Base-by-base conservation (phyloP, 2,329 filamentous ascomycete species). In the Colletotrichum lini region DNA sequence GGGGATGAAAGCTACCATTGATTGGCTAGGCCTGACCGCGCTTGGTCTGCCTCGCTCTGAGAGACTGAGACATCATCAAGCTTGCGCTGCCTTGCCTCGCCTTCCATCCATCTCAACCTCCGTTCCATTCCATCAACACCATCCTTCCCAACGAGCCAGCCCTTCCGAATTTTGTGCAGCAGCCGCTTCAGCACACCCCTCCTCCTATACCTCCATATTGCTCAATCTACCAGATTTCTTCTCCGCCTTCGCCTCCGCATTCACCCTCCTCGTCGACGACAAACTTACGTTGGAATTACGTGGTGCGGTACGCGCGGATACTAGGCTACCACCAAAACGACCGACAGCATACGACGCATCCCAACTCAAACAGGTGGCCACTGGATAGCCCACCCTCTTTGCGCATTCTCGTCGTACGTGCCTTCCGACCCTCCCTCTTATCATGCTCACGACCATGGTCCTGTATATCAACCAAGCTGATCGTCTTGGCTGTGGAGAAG, bases 291-390 rank as follows among this genome's bases (percentile, higher is more conserved):
- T 52, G 40, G 59, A 62, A 58, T 52, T 44, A 67, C 64, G 64
- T 64, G 64, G 59, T 72, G 68, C 69, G 69, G 69, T 67, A 73
- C 64, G 54, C 69, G 72, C 69, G 72, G 72, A 73, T 69, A 58
- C 64, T 63, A 61, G 65, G 66, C 54, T 45, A 30, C 60, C 44
- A 52, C 21, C 59, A 52, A 16, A 40, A 65, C 49, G 23, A 60
- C 38, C 35, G 35, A 15, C 54, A 42, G 30, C 16, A 26, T 45
- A 42, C 58, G 47, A 70, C 68, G 64, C 59, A 54, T 64, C 59
- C 49, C 44, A 35, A 38, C 58, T 23, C 54, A 54, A 70, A 72
- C 70, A 70, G 66, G 66, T 65, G 65, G 65, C 59, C 65, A 57
- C 47, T n/a, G 38, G 42, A 40, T 21, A 47, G 62, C 47, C 61